Base-by-base conservation (phyloP, 352 stramenopile genomes). In the Phytophthora syringae region DNA sequence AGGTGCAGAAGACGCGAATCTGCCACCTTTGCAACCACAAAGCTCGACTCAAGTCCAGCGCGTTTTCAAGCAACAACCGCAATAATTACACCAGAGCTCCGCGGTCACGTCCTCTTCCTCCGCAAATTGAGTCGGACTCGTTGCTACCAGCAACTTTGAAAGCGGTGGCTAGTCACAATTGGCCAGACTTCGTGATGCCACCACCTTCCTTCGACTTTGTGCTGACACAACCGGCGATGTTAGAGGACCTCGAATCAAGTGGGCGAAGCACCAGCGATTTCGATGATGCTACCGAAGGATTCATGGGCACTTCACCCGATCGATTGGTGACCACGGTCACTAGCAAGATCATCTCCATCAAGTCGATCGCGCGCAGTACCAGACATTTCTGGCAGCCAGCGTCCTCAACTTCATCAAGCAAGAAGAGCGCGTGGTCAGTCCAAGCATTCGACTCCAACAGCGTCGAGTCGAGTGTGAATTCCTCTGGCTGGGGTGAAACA, bases 11-110 rank as follows among this genome's bases (percentile, higher is more conserved):
- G 53, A 82, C 86, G 10, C 81, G 81, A 12, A 76, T 90, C n/a
- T 92, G 83, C 66, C 80, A 90, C 30, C 60, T 85, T 5, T 92
- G 83, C 58, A 83, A 79, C 54, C 86, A 88, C 56, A 77, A 83
- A 15, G 67, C 72, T 24, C 71, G 78, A 18, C 52, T 70, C 11
- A 76, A 75, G 36, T 69, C 64, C 16, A 67, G 67, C 18, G 62
- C 52, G 0, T 75, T 67, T 18, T 76, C 67, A 18, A 71, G 43
- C 42, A 74, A 75, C 20, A 73, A 60, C 45, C 48, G n/a, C 15
- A 52, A 70, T 18, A 10, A 55, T 13, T 43, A 20, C 21, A 47
- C 55, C 50, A 52, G 30, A 55, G 59, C 55, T 22, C 67, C 70
- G 5, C 50, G 32, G 27, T 66, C 63, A n/a, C 36, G 68, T 7